Evolutionary conservation across 192 early-diverging fungal species (phyloP), one percentile per base, ranked within the genome.

Genomic region (Coemansia sp.): DNA sequence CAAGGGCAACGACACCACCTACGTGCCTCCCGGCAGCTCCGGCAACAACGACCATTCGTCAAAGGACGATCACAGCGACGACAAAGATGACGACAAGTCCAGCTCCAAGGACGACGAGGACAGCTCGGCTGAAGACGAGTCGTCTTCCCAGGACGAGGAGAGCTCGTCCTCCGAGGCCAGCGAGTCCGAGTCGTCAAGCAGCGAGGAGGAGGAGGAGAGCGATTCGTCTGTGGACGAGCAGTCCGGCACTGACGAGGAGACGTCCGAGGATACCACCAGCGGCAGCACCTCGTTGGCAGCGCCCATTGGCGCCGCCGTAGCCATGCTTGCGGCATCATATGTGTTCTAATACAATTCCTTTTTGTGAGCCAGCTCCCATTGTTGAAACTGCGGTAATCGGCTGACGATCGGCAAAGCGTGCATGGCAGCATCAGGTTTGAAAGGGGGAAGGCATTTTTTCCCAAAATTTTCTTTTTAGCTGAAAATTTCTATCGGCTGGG

Each of bases 1-100:
- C 30, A 80, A 80, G 42, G 66, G 78, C 10, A 83, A 85, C 56
- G 73, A 81, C n/a, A 70, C 58, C 23, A 60, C 76, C 11, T 74
- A 80, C 73, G 60, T 56, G 49, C 59, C 60, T 23, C 65, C 66
- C n/a, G 54, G 54, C 28, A 55, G 60, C 47, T 51, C 84, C 81
- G 20, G 39, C 62, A 39, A 32, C 42, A 17, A 43, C 47, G 44
- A 44, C 56, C 1, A 45, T 17, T 23, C 17, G 43, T 45, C 43
- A 0, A 40, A 34, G 17, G 38, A 42, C 37, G 39, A 46, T 36
- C 48, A 56, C n/a, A 34, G 44, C 45, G 34, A 62, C 10, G 17
- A 56, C n/a, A 34, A 39, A 40, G 34, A 62, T 15, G 17, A 36
- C 30, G 41, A 43, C 17, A 30, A 55, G n/a, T 56, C 53, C 12